A percentile compares a stretch with the other conserved stretches of the same genome.
phyloP scores from a whole-genome alignment of 1,139 yeast species.

The Eremothecium coryli region DNA sequence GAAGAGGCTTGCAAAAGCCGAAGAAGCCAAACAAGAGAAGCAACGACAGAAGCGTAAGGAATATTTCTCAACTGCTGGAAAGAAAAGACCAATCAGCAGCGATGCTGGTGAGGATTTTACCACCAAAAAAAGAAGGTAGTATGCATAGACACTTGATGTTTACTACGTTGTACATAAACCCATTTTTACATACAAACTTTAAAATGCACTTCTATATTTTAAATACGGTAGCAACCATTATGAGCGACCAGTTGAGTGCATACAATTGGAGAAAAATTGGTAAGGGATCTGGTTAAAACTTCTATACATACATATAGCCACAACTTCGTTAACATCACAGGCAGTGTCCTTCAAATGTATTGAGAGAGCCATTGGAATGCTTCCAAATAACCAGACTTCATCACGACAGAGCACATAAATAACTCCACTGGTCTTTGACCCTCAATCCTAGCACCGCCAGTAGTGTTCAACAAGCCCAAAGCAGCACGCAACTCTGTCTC shows the following conservation, averaged over 20 bases:
- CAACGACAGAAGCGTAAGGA: slow-evolving; percentile 83
- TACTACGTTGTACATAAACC: too few species aligned
- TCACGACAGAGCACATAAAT: slow-evolving; percentile 93
- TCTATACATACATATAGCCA: too few species aligned
- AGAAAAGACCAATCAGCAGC: slow-evolving; percentile 47
- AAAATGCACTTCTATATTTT: too few species aligned
- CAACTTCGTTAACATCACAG: too few species aligned
- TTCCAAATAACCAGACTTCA: slow-evolving; percentile 95
- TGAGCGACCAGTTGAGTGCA: too few species aligned
- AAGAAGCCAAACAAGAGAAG: slow-evolving; percentile 62
- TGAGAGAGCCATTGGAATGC: slow-evolving; percentile 96
- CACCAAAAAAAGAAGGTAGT: slow-evolving; percentile 23
- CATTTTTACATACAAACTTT: too few species aligned
- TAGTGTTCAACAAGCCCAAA: slow-evolving; percentile 77
- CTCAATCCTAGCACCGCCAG: slow-evolving; percentile 72
- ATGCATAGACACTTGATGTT: too few species aligned
- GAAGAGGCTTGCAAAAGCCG: slow-evolving; percentile 65
- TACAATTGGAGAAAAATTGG: too few species aligned
- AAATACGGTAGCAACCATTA: too few species aligned
- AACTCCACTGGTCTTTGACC: slow-evolving; percentile 89
- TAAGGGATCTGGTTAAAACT: too few species aligned
- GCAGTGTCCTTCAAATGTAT: slow-evolving; percentile 72
- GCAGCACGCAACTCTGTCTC: slow-evolving; percentile 92
- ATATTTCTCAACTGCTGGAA: slow-evolving; percentile 64
- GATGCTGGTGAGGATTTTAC: slow-evolving; percentile 32